These are phyloP conservation scores for Rhizoclosmatium sp. DNA, from an alignment of 192 early-diverging fungal genomes.

Conservation along the genomic window DNA sequence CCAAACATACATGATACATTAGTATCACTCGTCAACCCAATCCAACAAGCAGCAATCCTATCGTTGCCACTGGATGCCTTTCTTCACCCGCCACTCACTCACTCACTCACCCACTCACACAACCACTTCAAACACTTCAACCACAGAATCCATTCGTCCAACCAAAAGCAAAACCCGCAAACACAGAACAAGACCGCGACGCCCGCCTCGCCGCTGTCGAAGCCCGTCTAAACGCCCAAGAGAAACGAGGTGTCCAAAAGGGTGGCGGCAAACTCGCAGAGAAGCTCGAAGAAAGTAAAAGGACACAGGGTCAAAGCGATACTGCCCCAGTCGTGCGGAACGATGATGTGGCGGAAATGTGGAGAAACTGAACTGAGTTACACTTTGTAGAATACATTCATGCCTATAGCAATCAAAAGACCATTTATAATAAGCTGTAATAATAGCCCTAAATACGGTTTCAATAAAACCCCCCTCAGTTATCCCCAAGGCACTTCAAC, in stretches of 20 bases:
- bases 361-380: slow-evolving; percentile 7
- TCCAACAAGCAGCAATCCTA: too few species aligned
- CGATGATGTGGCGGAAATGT: slow-evolving; percentile 31
- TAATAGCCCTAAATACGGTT: not conserved
- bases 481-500: too few species aligned
- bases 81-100: too few species aligned
- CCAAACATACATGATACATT: too few species aligned
- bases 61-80: too few species aligned
- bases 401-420: not conserved
- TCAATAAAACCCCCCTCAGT: not conserved
- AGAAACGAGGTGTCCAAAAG: slow-evolving; percentile 39
- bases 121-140: not conserved
- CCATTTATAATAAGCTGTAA: not conserved
- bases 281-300: slow-evolving; percentile 35
- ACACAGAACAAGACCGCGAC: slow-evolving; percentile 31
- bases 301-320: not conserved
- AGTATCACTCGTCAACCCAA: not conserved
- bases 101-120: not conserved
- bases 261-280: slow-evolving; percentile 39
- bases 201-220: slow-evolving; percentile 32
- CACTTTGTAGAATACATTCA: not conserved
- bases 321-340: not conserved
- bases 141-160: not conserved
- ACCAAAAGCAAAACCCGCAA: slow-evolving; percentile 7
- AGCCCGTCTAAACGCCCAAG: slow-evolving; percentile 33